Percentiles rank a stretch among this genome's conserved stretches.
Conservation (phyloP, 768 basidiomycete genomes). For the Podaxis mareebaensis region DNA sequence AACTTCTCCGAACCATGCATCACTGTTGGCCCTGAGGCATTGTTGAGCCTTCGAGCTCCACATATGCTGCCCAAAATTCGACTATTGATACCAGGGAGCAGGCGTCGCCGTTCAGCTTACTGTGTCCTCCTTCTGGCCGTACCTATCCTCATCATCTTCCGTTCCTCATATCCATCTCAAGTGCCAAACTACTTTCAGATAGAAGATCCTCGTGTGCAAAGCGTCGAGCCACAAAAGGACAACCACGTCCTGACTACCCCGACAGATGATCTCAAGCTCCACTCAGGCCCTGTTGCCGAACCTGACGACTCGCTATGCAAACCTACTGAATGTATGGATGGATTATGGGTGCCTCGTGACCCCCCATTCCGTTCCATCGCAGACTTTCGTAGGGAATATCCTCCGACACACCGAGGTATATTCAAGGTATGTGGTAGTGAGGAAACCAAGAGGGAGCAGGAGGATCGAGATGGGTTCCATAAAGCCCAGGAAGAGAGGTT, state of each 20-base stretch:
- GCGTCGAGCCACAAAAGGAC: not conserved
- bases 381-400: slow-evolving; percentile 19
- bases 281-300: not conserved
- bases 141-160: not conserved
- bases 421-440: slow-evolving; percentile 13
- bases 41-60: not conserved
- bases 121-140: not conserved
- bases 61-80: not conserved
- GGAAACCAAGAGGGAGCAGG: slow-evolving; percentile 7
- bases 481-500: slow-evolving; percentile 16
- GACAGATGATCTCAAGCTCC: not conserved
- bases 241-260: not conserved
- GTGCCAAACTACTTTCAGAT: not conserved
- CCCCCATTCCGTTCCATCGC: slow-evolving; percentile 19
- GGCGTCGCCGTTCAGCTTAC: not conserved
- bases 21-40: not conserved
- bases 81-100: not conserved
- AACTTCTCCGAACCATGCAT: not conserved
- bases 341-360: slow-evolving; percentile 16
- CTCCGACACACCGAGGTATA: not conserved
- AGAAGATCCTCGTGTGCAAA: not conserved
- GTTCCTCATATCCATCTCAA: not conserved
- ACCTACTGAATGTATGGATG: slow-evolving; percentile 18
- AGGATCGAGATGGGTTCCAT: slow-evolving; percentile 9
- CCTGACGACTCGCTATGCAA: slow-evolving; percentile 6